Base-by-base conservation (phyloP, 495 filamentous ascomycete species). In the Penicillium nucicola region DNA sequence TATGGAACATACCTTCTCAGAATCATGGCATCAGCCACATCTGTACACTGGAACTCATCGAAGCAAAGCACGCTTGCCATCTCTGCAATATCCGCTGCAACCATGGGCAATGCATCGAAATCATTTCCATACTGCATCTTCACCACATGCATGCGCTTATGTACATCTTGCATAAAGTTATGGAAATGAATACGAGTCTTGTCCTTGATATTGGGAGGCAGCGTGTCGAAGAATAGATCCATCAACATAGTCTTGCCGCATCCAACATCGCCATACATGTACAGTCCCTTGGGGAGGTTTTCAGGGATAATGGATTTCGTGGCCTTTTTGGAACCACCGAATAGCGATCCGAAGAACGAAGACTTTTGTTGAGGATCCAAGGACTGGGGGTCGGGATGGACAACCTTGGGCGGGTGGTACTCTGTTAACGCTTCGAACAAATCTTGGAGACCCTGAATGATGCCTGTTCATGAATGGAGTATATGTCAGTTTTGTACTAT, bases 211-310 rank as follows among this genome's bases (percentile, higher is more conserved):
- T 87, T 84, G 12, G 74, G 60, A 4, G 93, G 93, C 43, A 99
- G 72, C 1, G 92, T 96, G 46, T 97, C 90, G 72, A 90, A 97
- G 70, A 99, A 97, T 60, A 99, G 76, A 62, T 99, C 95, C 93
- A 99, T 97, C 55, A 99, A 75, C 95, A 99, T 99, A 1, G 95
- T 97, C 78, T 99, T 99, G 37, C 95, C 95, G 61, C 90, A 92
- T 18, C 95, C 95, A 9, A 99, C 95, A 67, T 97, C 93, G 15
- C 95, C 95, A 62, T 88, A 97, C 74, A 99, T 86, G 61, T 97
- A 97, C 32, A 97, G 66, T 0, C 95, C 95, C 57, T 89, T 86
- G 0, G 93, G 93, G 7, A 96, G 77, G 56, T 86, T 78, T 44
- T 77, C 63, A 17, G 90, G 84, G 22, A 96, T 83, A n/a, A 74